phyloP scores from a whole-genome alignment of 306 rosid species.

The Sophora flavescens region DNA sequence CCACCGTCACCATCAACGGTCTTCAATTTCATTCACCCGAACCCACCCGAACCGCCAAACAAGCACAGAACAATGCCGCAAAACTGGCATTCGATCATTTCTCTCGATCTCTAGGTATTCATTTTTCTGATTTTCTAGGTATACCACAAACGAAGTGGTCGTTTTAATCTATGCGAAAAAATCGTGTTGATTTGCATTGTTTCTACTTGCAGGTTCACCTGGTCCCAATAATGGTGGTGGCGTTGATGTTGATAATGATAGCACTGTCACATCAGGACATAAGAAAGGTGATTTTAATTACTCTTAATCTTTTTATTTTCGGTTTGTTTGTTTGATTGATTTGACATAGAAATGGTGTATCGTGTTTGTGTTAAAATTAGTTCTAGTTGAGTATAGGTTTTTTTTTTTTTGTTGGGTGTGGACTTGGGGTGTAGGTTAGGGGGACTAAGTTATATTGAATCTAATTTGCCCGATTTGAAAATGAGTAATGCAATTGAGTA shows the following conservation, averaged over 20 bases:
- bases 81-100: slow-evolving; percentile 63
- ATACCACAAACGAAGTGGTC: too few species aligned
- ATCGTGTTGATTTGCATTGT: slow-evolving; percentile 32
- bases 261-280: slow-evolving; percentile 42
- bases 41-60: slow-evolving; percentile 40
- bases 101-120: slow-evolving; percentile 4
- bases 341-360: slow-evolving; percentile 22
- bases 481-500: too few species aligned
- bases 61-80: slow-evolving; percentile 73
- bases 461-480: slow-evolving; percentile 2
- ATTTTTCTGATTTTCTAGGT: too few species aligned
- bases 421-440: neutral
- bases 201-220: slow-evolving; percentile 52
- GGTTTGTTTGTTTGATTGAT: slow-evolving; percentile 12
- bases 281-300: slow-evolving; percentile 39
- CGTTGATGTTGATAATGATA: neutral
- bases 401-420: too few species aligned
- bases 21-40: slow-evolving; percentile 13
- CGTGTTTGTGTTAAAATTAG: slow-evolving; percentile 5
- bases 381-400: neutral
- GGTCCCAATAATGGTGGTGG: too few species aligned
- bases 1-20: slow-evolving; percentile 52
- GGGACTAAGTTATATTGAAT: slow-evolving; percentile 20
- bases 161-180: neutral
- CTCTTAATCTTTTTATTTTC: neutral